These are phyloP conservation scores for Pholiota conissans DNA, from an alignment of 768 basidiomycete genomes.

Conservation along the genomic window DNA sequence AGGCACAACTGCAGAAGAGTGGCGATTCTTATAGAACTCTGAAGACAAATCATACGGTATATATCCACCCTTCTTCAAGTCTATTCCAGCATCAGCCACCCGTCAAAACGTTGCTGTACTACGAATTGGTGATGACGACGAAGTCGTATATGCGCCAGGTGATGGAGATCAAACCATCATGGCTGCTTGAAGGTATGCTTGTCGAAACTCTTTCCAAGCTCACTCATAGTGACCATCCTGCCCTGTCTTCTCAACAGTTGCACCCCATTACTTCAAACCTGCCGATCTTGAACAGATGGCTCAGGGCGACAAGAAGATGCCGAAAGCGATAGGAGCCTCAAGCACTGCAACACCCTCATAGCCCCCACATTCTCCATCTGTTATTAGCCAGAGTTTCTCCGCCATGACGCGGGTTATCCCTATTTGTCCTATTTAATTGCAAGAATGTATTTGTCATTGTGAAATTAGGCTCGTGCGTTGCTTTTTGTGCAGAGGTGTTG, in stretches of 20 bases:
- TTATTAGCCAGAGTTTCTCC: too few relatives aligned
- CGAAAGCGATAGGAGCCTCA: conserved; percentile 64
- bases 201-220: conserved; percentile 1
- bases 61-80: conserved; percentile 94
- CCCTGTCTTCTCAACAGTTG: conserved; percentile 70
- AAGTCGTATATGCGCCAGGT: conserved; percentile 98
- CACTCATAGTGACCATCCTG: conserved; percentile 4
- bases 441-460: background rate
- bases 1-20: conserved; percentile 92
- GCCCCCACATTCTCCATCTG: background rate
- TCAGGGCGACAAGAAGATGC: conserved; percentile 90
- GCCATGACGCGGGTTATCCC: background rate
- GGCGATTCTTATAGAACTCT: conserved; percentile 97
- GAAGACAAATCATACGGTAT: conserved; percentile 94
- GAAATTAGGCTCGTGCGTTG: background rate
- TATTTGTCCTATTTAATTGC: background rate
- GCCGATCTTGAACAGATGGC: conserved; percentile 81
- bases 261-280: conserved; percentile 94
- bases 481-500: too few relatives aligned
- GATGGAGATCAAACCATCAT: conserved; percentile 97
- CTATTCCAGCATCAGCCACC: conserved; percentile 96
- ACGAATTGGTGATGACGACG: conserved; percentile 95
- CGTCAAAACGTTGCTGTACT: conserved; percentile 86
- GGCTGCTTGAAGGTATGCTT: conserved; percentile 84
- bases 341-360: conserved; percentile 26